A percentile compares a stretch with the other conserved stretches of the same genome.
Conservation (phyloP, 1,139 yeast genomes). For the Zygotorulaspora mrakii region DNA sequence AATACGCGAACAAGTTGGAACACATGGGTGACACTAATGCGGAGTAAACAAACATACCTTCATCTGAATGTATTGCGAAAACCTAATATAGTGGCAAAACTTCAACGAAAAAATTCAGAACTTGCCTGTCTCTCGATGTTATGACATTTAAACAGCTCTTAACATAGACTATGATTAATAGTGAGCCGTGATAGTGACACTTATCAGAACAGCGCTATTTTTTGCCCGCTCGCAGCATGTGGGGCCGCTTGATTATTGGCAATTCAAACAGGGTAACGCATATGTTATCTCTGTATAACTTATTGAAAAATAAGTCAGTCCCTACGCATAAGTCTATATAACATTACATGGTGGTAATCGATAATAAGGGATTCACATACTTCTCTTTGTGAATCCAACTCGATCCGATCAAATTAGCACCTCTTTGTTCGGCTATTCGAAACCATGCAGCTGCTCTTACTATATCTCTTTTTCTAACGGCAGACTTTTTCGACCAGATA, state of each 20-base stretch:
- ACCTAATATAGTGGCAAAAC: too few species aligned
- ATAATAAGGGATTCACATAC: slow-evolving; percentile 41
- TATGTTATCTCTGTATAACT: neutral
- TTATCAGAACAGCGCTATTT: slow-evolving; percentile 6
- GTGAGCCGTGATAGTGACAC: too few species aligned
- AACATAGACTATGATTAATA: too few species aligned
- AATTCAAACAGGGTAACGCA: neutral
- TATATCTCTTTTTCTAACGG: slow-evolving; percentile 56
- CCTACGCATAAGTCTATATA: too few species aligned
- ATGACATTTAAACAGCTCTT: neutral
- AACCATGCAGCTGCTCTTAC: slow-evolving; percentile 69
- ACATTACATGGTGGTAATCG: neutral
- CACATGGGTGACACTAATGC: neutral
- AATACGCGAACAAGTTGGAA: neutral
- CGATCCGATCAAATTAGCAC: slow-evolving; percentile 63
- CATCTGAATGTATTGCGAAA: slow-evolving; percentile 1
- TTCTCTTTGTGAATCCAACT: slow-evolving; percentile 78
- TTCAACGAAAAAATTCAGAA: too few species aligned
- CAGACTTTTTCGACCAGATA: slow-evolving; percentile 59
- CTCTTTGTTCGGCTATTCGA: slow-evolving; percentile 61
- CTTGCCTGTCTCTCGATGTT: neutral
- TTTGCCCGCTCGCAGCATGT: slow-evolving; percentile 3
- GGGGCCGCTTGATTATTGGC: neutral
- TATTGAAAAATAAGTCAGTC: too few species aligned
- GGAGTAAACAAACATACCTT: slow-evolving; percentile 5